Percentiles rank a stretch among this genome's conserved stretches.
Evolutionary conservation across 164 flowering plant genomes (phyloP).

Genomic region (Echeveria elegans): DNA sequence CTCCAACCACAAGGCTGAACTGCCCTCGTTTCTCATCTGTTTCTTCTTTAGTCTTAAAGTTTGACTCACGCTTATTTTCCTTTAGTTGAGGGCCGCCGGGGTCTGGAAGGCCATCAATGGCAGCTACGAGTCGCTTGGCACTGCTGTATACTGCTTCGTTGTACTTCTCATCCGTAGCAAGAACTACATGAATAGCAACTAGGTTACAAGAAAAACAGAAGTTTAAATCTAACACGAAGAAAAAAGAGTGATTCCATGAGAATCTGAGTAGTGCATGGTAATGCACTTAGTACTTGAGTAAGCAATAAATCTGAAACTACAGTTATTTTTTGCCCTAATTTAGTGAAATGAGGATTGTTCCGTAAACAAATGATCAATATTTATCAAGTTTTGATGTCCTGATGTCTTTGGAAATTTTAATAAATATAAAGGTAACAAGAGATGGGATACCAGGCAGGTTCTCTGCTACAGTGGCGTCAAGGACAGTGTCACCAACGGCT

Average conservation of each 20-base stretch:
- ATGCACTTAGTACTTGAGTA: no score
- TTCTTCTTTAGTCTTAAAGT: slow-evolving; percentile 87
- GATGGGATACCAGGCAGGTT: slow-evolving; percentile 75
- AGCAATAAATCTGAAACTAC: no score
- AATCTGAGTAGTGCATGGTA: no score
- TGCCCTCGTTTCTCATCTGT: slow-evolving; percentile 96
- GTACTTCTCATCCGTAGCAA: slow-evolving; percentile 96
- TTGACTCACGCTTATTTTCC: slow-evolving; percentile 89
- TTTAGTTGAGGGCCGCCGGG: slow-evolving; percentile 73
- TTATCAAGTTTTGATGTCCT: not conserved
- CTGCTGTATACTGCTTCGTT: slow-evolving; percentile 78
- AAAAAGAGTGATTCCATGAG: no score
- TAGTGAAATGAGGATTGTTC: not conserved
- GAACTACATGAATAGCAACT: slow-evolving; percentile 38
- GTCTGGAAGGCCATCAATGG: slow-evolving; percentile 94
- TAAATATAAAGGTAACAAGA: not conserved
- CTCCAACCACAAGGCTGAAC: slow-evolving; percentile 93
- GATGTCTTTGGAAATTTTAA: no score
- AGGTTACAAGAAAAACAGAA: slow-evolving; percentile 10
- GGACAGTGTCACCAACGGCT: slow-evolving; percentile 82
- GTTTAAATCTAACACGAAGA: slow-evolving; percentile 1
- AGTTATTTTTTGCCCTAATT: no score
- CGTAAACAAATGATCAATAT: not conserved
- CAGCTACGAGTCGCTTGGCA: slow-evolving; percentile 84
- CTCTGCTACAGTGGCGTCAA: slow-evolving; percentile 85